phyloP scores from a whole-genome alignment of 2,329 filamentous ascomycete species.

The Fusarium tjaetaba region DNA sequence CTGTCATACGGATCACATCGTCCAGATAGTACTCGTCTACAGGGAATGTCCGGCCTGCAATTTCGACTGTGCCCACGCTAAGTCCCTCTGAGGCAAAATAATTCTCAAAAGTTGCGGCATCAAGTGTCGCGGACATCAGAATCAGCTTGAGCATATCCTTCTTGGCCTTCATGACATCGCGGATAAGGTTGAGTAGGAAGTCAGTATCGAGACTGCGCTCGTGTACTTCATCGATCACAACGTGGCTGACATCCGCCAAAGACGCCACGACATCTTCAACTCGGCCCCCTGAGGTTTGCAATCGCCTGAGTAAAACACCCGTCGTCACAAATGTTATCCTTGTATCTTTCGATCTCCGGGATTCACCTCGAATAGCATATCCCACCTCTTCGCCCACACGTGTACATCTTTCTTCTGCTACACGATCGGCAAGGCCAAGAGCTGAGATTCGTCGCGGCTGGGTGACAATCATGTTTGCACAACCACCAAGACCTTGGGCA shows the following conservation, averaged over 20 bases:
- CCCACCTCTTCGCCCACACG: constrained; percentile 88
- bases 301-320: constrained; percentile 87
- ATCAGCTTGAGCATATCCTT: constrained; percentile 88
- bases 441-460: constrained; percentile 96
- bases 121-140: constrained; percentile 97
- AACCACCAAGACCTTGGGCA: constrained; percentile 74
- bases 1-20: constrained; percentile 88
- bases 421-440: constrained; percentile 90
- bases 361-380: constrained; percentile 96
- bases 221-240: constrained; percentile 96
- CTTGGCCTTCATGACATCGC: constrained; percentile 83
- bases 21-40: constrained; percentile 91
- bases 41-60: constrained; percentile 90
- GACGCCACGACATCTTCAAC: constrained; percentile 83
- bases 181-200: constrained; percentile 91
- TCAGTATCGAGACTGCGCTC: constrained; percentile 98
- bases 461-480: constrained; percentile 92
- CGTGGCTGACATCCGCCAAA: constrained; percentile 89
- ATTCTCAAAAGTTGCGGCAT: constrained; percentile 73
- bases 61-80: constrained; percentile 71
- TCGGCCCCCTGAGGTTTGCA: constrained; percentile 88
- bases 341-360: constrained; percentile 80
- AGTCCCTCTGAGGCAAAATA: constrained; percentile 81
- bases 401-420: constrained; percentile 89
- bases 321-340: constrained; percentile 99